Base-by-base conservation (phyloP, 2,329 filamentous ascomycete species). In the Aureobasidium sp. region DNA sequence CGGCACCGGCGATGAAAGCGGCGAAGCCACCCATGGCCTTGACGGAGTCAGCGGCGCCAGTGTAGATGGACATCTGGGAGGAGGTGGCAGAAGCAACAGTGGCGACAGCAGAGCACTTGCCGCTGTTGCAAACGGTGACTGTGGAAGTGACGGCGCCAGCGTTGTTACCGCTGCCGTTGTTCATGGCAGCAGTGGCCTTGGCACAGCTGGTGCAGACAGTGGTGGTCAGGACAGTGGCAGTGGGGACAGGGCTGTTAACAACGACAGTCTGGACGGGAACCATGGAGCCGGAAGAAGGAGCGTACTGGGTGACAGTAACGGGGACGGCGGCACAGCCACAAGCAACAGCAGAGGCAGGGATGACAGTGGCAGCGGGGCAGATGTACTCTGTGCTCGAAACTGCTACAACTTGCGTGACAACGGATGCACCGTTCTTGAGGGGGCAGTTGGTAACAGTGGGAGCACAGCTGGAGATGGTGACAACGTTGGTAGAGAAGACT, bases 291-390 rank as follows among this genome's bases (percentile, higher is more conserved):
- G 52, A 20, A 37, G 44, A 50, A 41, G 61, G 41, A 32, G 51
- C 39, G 61, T 58, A 58, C 36, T 57, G 50, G 27, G 61, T 57
- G 13, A 52, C 61, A 32, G 53, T 51, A 20, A 29, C n/a, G 52
- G 61, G 34, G n/a, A 47, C 23, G 8, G 27, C 51, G 17, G 61
- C 61, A 26, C 52, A 58, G 12, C 50, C 52, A 63, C 64, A 69
- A 67, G 66, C 69, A 70, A 66, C 70, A 70, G 61, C 64, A 48
- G 63, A 70, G 41, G 62, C 63, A 15, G 61, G 55, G 12, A 50
- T 13, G 3, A 23, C 15, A 12, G 50, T 52, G 13, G 46, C 46
- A 10, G 46, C 9, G 17, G 46, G 46, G 46, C 46, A 53, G 34
- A 39, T 23, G n/a, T 53, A 52, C 34, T 29, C 41, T 9, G 62